Conservation (phyloP, 345 rosid species). For the Boechera retrofracta region DNA sequence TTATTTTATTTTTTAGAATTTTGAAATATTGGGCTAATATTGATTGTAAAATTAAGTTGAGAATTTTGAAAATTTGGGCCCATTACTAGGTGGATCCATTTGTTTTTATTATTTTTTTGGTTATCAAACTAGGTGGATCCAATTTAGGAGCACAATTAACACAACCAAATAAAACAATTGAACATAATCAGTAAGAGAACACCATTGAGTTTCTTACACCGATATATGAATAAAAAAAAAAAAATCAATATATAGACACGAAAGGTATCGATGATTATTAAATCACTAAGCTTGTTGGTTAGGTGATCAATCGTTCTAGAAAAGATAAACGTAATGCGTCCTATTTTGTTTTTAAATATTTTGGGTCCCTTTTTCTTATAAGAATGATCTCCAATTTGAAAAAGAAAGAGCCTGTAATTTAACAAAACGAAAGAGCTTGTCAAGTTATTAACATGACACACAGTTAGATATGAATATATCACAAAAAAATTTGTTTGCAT, state of each 20-base stretch:
- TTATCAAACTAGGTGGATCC: not conserved
- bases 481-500: no score
- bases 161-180: not conserved
- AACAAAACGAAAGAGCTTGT: not conserved
- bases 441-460: not conserved
- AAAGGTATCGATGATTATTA: not conserved
- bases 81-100: not conserved
- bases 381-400: not conserved
- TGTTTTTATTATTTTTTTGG: not conserved
- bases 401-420: not conserved
- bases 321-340: not conserved
- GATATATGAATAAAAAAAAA: no score
- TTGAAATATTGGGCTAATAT: not conserved
- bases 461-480: no score
- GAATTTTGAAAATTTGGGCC: not conserved
- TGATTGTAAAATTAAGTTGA: not conserved
- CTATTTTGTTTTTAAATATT: not conserved
- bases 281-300: not conserved
- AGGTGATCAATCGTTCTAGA: not conserved
- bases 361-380: not conserved
- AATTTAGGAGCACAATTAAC: not conserved
- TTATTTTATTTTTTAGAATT: no score
- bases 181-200: not conserved
- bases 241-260: not conserved
- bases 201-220: not conserved